Evolutionary conservation across 2,329 filamentous ascomycete genomes (phyloP), one percentile per base, ranked within the genome.

Genomic region (Sporothrix humicola): DNA sequence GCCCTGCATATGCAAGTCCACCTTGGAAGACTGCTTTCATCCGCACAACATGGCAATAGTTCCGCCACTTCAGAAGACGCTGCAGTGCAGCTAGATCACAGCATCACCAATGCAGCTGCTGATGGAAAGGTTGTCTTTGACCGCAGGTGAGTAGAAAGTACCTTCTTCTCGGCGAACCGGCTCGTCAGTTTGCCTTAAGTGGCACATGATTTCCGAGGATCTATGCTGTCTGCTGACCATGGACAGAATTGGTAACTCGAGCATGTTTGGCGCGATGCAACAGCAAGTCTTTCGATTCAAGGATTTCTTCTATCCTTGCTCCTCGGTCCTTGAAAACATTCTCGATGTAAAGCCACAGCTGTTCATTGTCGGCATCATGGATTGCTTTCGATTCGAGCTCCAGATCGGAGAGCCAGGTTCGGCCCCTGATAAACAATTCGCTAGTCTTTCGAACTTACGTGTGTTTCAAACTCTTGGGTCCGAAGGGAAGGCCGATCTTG

Each of bases 381-480:
- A 74, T 15, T 58, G 44, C 15, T 76, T 76, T 10, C 75, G 75
- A 2, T 44, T 79, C 10, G 78, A 79, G 37, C 63, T 78, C 8
- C 73, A 77, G 26, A 61, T 78, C 8, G 37, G 61, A 2, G 58
- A 73, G 0, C 72, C 76, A 4, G 48, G n/a, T 2, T 59, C 48
- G 7, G 54, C 69, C 3, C 15, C 54, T 8, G 23, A 68, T 23
- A 69, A 69, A 9, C n/a, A 23, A 2, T 56, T n/a, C n/a, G 58
- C 66, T 2, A 58, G 31, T 23, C 65, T 76, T 2, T 72, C 73
- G 2, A 52, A 68, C 20, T 61, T 69, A n/a, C 75, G 74, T 0
- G 71, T 73, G 13, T 76, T 75, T 23, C 74, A 76, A 26, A 61
- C 50, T 12, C 72, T 73, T 26, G 72, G 56, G 2, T 37, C 59